Base-by-base conservation (phyloP, 768 basidiomycete species). In the Clavaria fumosa region DNA sequence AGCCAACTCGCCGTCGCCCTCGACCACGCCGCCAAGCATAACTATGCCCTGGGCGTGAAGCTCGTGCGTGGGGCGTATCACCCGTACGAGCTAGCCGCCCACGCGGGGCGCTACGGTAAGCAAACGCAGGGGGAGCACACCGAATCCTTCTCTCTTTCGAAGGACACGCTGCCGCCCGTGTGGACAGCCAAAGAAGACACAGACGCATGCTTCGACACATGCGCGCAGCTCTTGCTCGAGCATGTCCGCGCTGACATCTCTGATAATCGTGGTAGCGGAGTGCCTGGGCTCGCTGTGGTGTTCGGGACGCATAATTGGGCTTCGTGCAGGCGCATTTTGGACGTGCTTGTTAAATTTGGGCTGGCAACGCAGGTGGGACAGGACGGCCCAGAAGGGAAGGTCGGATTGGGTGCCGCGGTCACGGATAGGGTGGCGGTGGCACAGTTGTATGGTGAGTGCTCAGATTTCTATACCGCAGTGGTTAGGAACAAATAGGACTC, bases 31-130 rank as follows among this genome's bases (percentile, higher is more conserved):
- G 62, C 69, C 43, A 53, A 52, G 35, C 62, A 76, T 44, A 64
- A 70, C 24, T 93, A 84, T 51, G 64, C 80, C 0, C 66, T 93
- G 0, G 90, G 90, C 7, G 75, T 88, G 39, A 96, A 95, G 56
- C 78, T 96, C 34, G 90, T 95, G 21, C 74, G 90, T 17, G 90
- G 90, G 0, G 90, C 90, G 2, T 96, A 96, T 55, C 85, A 90
- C 49, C 65, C 73, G 0, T 70, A 81, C 40, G 90, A 95, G 50
- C 44, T 69, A 19, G 58, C 65, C 4, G 72, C 72, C 2, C 66
- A 74, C 42, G n/a, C n/a, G n/a, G n/a, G n/a, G n/a, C 44, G 47
- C 9, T 46, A 57, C 5, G n/a, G 20, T 11, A 19, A 20, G 9
- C 23, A 37, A 18, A 23, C 24, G n/a, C 10, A 17, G 23, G 23